Percentiles rank a stretch among this genome's conserved stretches.
phyloP scores from a whole-genome alignment of 148 eudicot species.

The Camellia japonica region DNA sequence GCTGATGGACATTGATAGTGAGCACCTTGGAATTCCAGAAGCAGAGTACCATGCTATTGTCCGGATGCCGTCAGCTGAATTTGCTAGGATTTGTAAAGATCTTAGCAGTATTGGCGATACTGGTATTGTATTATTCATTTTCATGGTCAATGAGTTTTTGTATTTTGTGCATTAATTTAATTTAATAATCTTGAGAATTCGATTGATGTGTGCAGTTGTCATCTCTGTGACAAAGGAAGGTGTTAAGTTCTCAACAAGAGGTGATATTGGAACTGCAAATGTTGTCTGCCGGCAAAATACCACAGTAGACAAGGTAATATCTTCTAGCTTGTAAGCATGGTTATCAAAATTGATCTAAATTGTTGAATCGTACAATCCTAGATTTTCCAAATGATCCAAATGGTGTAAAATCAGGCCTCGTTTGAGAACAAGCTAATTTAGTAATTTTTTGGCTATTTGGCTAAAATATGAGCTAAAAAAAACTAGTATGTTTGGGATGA shows the following conservation, averaged over 20 bases:
- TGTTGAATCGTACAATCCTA: no score
- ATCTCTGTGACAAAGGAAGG: conserved; percentile 95
- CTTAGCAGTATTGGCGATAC: conserved; percentile 94
- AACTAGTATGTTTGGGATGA: no score
- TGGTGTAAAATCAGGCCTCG: no score
- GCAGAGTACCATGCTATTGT: conserved; percentile 93
- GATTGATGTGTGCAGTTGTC: conserved; percentile 55
- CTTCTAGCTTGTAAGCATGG: neutral
- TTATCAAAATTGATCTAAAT: no score
- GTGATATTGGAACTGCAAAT: conserved; percentile 90
- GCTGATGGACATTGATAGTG: conserved; percentile 92
- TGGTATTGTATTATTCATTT: conserved; percentile 33
- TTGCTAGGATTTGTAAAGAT: conserved; percentile 86
- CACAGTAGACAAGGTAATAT: conserved; percentile 79
- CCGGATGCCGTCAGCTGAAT: conserved; percentile 88
- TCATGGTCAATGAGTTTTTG: neutral
- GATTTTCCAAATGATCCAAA: no score
- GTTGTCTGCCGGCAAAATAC: conserved; percentile 81
- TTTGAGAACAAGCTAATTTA: no score
- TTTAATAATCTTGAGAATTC: neutral
- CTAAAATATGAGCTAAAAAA: no score
- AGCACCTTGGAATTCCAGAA: conserved; percentile 96
- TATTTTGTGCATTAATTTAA: neutral
- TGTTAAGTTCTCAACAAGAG: conserved; percentile 78
- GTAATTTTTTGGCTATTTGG: no score